Evolutionary conservation across 371 early-diverging fungal species (phyloP), one percentile per base, ranked within the genome.

Genomic region (Mucor piriformis): DNA sequence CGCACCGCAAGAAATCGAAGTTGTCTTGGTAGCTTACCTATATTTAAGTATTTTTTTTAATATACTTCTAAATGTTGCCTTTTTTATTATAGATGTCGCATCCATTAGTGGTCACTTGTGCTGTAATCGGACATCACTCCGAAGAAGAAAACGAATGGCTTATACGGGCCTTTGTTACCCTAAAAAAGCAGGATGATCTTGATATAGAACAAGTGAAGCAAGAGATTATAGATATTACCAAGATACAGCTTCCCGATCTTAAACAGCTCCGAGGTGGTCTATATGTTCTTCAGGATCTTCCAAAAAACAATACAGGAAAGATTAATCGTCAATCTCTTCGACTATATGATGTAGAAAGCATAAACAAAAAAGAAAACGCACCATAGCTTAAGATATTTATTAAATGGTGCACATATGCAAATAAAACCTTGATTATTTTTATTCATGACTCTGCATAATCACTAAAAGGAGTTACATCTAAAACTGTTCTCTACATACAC

Each of bases 201-300:
- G 27, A 42, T 27, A 15, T 42, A 3, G 79, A 75, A n/a, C 49
- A 56, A 18, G 34, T 70, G n/a, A 82, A 74, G 29, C 58, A 66
- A 34, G 83, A 85, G 21, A 68, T 92, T 13, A 49, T 68, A 27
- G 61, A 66, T 15, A 90, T 79, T 75, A 70, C 87, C 3, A 74
- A 77, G 18, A 50, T 37, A 0, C 66, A 76, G 13, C 81, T 91
- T 2, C 87, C 90, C 3, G 71, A 78, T 10, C 79, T 88, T 72
- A 92, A 92, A 70, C 70, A 76, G 24, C 60, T 94, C 49, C 72
- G 89, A 15, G 94, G 92, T 5, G 94, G 93, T 0, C 76, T 89
- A 18, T 67, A 66, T 8, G 75, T 91, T 58, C 68, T 86, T 2
- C 76, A 83, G 8, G 73, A 67, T 10, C 87, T 93, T 15, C 93